Evolutionary conservation across 768 basidiomycete species (phyloP), one percentile per base, ranked within the genome.

Genomic region (Dendrothele bispora): DNA sequence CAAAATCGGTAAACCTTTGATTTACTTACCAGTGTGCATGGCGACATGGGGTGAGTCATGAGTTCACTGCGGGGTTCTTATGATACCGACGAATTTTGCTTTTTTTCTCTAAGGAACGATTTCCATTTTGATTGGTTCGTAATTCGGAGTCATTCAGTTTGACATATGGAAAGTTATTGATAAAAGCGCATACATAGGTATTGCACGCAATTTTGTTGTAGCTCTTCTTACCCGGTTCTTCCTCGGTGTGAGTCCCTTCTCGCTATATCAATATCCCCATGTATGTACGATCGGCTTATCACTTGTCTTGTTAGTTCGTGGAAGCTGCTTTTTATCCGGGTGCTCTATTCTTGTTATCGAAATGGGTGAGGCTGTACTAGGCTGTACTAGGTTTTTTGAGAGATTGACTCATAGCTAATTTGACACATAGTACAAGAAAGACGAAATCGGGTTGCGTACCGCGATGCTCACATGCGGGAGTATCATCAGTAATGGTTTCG

Each of bases 1-100:
- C 58, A 70, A 77, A 56, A 77, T 86, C 15, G 87, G 83, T 36
- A 68, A 74, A 56, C 88, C 86, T 2, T 88, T 85, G 3, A 57
- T 82, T 50, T 86, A 88, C 60, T 70, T 88, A 2, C 82, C 86
- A 0, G 57, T 57, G 36, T 85, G 83, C 53, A 88, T 88, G 85
- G 67, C 74, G 67, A 8, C 34, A 32, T 32, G 47, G 47, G 47
- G 47, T 28, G 45, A 42, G 30, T 32, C 30, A 32, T 10, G n/a
- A 47, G 44, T 66, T 12, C 43, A 37, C 39, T 10, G 20, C 42
- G 39, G 12, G 30, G 30, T 10, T 32, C 30, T 32, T 32, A 18
- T 32, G 14, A 25, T 29, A 32, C 30, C n/a, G 30, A 32, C 30
- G 10, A 32, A 32, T n/a, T 10, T n/a, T 10, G 10, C 10, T 32